Percentiles rank a stretch among this genome's conserved stretches.
Evolutionary conservation across 164 flowering plant genomes (phyloP).

Genomic region (Berberis vulgaris): DNA sequence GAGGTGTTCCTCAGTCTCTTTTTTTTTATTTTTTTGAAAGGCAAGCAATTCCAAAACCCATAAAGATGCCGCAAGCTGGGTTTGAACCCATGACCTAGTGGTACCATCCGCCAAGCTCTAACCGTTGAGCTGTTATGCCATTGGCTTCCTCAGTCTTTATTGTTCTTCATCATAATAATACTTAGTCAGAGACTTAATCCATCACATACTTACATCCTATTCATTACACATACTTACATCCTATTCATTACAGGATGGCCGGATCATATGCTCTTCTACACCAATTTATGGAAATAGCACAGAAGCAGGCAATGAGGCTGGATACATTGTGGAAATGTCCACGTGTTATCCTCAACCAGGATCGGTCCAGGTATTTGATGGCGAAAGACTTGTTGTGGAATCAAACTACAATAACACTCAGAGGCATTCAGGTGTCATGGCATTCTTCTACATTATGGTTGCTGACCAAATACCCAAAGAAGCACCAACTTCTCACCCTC

Average conservation of each 20-base stretch:
- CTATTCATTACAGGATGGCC: constrained; percentile 48
- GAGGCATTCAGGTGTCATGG: constrained; percentile 79
- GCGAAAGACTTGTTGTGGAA: constrained; percentile 54
- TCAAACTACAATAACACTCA: constrained; percentile 44
- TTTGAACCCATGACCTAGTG: no score
- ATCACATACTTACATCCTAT: neutral
- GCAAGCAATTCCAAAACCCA: neutral
- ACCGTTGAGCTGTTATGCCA: no score
- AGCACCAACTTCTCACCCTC: neutral
- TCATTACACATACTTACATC: constrained; percentile 5
- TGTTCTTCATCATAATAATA: no score
- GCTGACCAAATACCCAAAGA: constrained; percentile 32
- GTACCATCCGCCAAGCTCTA: no score
- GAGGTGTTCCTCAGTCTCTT: constrained; percentile 27
- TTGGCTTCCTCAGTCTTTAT: no score
- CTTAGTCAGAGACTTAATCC: neutral
- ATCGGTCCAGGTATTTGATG: constrained; percentile 40
- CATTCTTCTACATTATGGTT: constrained; percentile 69
- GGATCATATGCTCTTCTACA: constrained; percentile 59
- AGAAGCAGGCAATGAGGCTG: constrained; percentile 68
- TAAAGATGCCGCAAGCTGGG: no score
- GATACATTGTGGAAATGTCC: constrained; percentile 86
- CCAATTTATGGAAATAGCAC: constrained; percentile 67
- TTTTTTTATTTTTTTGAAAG: neutral
- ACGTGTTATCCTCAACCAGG: constrained; percentile 80